Evolutionary conservation across 345 rosid genomes (phyloP), one percentile per base, ranked within the genome.

Genomic region (Aurinia saxatilis): DNA sequence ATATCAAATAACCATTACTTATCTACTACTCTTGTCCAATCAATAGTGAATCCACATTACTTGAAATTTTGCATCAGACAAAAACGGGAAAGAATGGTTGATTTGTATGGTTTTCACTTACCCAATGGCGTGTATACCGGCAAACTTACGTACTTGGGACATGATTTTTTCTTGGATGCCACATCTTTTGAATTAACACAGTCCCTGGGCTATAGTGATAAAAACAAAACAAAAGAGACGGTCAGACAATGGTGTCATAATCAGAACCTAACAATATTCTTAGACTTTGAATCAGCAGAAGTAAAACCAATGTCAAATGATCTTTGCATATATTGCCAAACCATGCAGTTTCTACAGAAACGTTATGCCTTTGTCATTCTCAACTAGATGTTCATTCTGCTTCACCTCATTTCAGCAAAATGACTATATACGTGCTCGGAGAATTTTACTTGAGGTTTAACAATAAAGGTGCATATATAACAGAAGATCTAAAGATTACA

Each of bases 131-230:
- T 75, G 63, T 67, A 79, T 64, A 73, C 69, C 46, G 98, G 98
- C 73, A 91, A 51, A 77, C 95, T 84, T 57, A 91, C 79, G 64
- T 86, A 91, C 57, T 78, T 67, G 41, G 98, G 98, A 65, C 98
- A 91, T 17, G 93, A 80, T 38, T 81, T 79, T 52, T 55, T 79
- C 11, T 52, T 79, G 8, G 79, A 76, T 3, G 69, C 67, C 61
- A 64, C 10, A 8, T 44, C 55, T 53, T 68, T 71, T 37, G 74
- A 56, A 54, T 39, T 57, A 17, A 66, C 70, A 67, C 98, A 91
- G 39, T 88, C 87, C 63, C 92, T 85, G 29, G 83, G 90, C 96
- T 91, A 91, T 35, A 58, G 63, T 49, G 45, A 68, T 36, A 8
- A 16, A 2, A 17, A 38, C 10, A 57, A 21, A 9, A 50, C 1